Evolutionary conservation across 2,329 filamentous ascomycete species (phyloP), one percentile per base, ranked within the genome.

Genomic region (Calonectria pteridis): DNA sequence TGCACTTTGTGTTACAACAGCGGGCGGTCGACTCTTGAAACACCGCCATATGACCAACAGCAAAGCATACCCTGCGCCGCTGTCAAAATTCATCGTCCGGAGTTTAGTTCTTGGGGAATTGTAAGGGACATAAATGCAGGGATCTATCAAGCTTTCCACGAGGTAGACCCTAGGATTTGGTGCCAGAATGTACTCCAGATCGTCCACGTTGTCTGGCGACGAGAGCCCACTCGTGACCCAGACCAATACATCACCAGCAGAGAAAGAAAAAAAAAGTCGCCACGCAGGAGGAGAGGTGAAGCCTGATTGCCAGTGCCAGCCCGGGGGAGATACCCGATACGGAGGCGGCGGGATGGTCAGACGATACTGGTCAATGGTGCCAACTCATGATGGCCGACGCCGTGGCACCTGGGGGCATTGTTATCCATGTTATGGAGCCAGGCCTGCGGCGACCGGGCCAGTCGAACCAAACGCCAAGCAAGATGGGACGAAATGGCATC

Each of bases 91-190:
- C 64, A 31, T 55, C 55, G 50, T 65, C 33, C 46, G 33, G 31
- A 51, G 13, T 33, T 40, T 53, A 37, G 67, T 53, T 63, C 46
- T 28, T 33, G 63, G 63, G 55, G 33, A 62, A 59, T 50, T 40
- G 14, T 51, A 62, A 37, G 43, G 43, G 40, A 37, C 16, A 64
- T 35, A 31, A 33, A 16, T 33, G 35, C 71, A 71, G 35, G 67
- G 71, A 64, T 73, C 16, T 70, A 40, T 67, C 71, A 73, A 49
- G 53, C 62, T 23, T 23, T 33, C 71, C 71, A 73, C 67, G 71
- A 71, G 62, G 62, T 26, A 63, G 40, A 67, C 59, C 55, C 58
- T 33, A 28, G 66, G 50, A 66, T 59, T 69, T 66, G 26, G 65
- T 20, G 59, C 58, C 55, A 20, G 70, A 58, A 64, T 69, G 70